Evolutionary conservation across 805 yeast genomes (phyloP), one percentile per base, ranked within the genome.

Genomic region (Candida ponderosae): DNA sequence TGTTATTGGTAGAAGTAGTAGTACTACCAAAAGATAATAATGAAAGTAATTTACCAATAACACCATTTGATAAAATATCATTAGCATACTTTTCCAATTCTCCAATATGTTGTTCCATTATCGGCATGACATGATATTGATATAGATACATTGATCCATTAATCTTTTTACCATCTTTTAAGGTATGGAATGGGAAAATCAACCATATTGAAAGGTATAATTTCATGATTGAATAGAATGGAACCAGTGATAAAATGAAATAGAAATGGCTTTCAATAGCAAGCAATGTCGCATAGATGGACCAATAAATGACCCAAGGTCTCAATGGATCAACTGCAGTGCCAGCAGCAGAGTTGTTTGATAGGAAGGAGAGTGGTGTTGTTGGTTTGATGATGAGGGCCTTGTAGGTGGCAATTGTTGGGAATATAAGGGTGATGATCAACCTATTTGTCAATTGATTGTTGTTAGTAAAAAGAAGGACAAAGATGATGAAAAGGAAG

Each of bases 291-390:
- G 79, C 69, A 37, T 70, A 57, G 1, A 81, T 76, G 11, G 81
- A 64, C 95, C 95, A 86, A 57, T 82, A 79, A 40, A 67, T 60
- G 27, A 72, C 57, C 74, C 79, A 71, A 10, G 71, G 65, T 32
- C 59, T 57, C 7, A 64, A 44, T n/a, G 54, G 50, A 3, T 58
- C 40, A 29, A 49, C 39, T 40, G 65, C 67, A 46, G 21, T 17
- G 14, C 20, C 20, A 10, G 33, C 7, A 7, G 33, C 6, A 20
- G 9, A 6, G 16, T 17, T 14, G 11, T 11, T 11, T 9, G 24
- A 29, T 14, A 13, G 16, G 17, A 16, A 16, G 18, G 18, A 2
- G n/a, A n/a, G 18, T 29, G 15, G 6, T 15, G 13, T 15, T 11
- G 20, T 10, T 46, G 37, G 14, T 39, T 66, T 63, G 33, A 59